Evolutionary conservation across 106 monocot species (phyloP).

Genomic region (Allium cepa): DNA sequence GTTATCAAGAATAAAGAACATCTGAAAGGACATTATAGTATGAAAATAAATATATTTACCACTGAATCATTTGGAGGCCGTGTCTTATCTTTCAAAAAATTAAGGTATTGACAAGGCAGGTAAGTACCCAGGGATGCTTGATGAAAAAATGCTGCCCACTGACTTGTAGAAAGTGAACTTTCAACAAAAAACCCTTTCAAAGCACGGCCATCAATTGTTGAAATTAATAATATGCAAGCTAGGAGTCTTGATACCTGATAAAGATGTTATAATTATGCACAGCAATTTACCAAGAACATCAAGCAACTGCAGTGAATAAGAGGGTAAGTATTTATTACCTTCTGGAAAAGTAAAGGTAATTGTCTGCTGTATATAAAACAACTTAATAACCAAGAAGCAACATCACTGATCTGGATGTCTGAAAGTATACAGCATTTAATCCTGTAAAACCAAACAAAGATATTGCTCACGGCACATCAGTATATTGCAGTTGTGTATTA

Average conservation of each 20-base stretch:
- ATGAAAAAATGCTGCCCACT: conserved; percentile 93
- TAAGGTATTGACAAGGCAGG: conserved; percentile 34
- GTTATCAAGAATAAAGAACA: too few species aligned
- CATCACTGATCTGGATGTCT: conserved; percentile 30
- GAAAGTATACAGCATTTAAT: conserved; percentile 53
- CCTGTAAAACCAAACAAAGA: conserved; percentile 26
- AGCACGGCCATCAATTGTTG: conserved; percentile 34
- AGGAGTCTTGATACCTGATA: conserved; percentile 67
- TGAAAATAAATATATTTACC: conserved; percentile 13
- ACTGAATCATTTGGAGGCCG: conserved; percentile 11
- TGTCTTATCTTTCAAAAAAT: conserved; percentile 18
- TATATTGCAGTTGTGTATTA: too few species aligned
- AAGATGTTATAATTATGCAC: not conserved
- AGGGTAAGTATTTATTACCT: conserved; percentile 34
- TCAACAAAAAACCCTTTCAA: conserved; percentile 23
- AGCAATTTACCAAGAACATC: conserved; percentile 3
- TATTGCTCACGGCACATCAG: too few species aligned
- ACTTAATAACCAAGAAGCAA: conserved; percentile 62
- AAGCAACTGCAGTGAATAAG: not conserved
- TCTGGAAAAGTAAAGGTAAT: conserved; percentile 54
- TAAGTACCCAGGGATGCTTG: conserved; percentile 76
- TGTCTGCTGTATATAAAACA: conserved; percentile 63
- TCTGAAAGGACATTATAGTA: not conserved
- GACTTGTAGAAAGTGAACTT: conserved; percentile 43
- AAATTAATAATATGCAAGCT: conserved; percentile 55